These are phyloP conservation scores for Trichoderma hamatum DNA, from an alignment of 2,329 filamentous ascomycete species.

Conservation along the genomic window DNA sequence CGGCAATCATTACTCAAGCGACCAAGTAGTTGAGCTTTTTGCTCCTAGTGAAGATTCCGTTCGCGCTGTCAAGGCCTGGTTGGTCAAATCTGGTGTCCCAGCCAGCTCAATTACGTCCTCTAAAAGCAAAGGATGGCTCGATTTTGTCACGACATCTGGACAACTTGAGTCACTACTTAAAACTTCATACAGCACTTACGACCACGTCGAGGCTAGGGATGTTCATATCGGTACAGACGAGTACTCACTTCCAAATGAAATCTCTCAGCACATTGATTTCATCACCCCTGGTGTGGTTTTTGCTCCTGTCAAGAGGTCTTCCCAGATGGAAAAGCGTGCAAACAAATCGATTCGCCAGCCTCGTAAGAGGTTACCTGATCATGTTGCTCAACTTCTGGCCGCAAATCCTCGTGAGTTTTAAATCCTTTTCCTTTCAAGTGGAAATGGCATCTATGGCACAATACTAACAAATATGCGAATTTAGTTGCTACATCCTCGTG, in stretches of 20 bases:
- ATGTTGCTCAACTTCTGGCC: neutral
- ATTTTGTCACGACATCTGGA: constrained; percentile 56
- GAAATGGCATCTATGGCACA: neutral
- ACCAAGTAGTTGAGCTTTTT: constrained; percentile 49
- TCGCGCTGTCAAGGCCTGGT: constrained; percentile 55
- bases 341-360: neutral
- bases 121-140: constrained; percentile 55
- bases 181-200: constrained; percentile 56
- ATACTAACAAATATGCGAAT: neutral
- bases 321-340: neutral
- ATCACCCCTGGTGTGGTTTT: constrained; percentile 44
- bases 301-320: neutral
- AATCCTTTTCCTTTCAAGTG: neutral
- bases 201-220: constrained; percentile 41
- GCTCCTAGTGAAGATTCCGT: constrained; percentile 49
- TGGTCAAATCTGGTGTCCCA: constrained; percentile 55
- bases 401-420: constrained; percentile 13
- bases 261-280: constrained; percentile 46
- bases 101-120: constrained; percentile 52
- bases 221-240: constrained; percentile 47
- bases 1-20: constrained; percentile 51
- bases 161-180: constrained; percentile 58
- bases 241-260: constrained; percentile 45
- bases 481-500: constrained; percentile 40
- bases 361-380: neutral